A percentile compares a stretch with the other conserved stretches of the same genome.
Evolutionary conservation across 768 basidiomycete genomes (phyloP).

Genomic region (Chlorophyllum brunneum): DNA sequence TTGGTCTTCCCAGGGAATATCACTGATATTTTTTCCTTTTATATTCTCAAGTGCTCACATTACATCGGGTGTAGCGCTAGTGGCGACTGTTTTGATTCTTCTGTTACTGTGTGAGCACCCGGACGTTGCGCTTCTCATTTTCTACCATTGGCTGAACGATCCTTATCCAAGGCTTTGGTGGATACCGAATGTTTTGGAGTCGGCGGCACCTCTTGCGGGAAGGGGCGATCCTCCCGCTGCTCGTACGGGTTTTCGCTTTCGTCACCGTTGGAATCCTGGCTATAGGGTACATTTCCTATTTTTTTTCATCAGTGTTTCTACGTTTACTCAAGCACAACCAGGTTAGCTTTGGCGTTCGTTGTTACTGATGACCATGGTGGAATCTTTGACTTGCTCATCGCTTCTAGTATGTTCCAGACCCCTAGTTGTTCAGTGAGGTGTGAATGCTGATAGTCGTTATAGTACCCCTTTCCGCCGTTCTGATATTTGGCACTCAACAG

Average conservation of each 20-base stretch:
- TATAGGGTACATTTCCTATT: conserved; percentile 21
- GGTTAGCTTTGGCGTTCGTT: conserved; percentile 20
- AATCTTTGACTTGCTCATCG: conserved; percentile 22
- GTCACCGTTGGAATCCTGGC: conserved; percentile 23
- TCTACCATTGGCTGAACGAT: background rate
- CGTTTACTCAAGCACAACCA: conserved; percentile 4
- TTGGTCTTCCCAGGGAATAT: too few species aligned
- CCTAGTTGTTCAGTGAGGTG: background rate
- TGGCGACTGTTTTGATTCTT: conserved; percentile 19
- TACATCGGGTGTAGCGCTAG: conserved; percentile 21
- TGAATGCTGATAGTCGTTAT: background rate
- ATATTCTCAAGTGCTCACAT: conserved; percentile 21
- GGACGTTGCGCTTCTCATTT: background rate
- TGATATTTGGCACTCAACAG: conserved; percentile 23
- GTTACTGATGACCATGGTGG: conserved; percentile 18
- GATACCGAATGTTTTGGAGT: conserved; percentile 22
- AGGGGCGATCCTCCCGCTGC: conserved; percentile 20
- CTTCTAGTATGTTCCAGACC: conserved; percentile 15
- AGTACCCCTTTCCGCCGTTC: conserved; percentile 23
- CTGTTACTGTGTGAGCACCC: conserved; percentile 18
- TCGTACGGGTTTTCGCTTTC: conserved; percentile 26
- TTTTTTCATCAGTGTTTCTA: background rate
- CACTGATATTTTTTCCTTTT: too few species aligned
- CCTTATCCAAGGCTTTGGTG: conserved; percentile 19
- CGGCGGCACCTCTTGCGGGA: conserved; percentile 15